These are phyloP conservation scores for Rhynchospora breviuscula DNA, from an alignment of 176 grass and related monocot species.

Conservation along the genomic window DNA sequence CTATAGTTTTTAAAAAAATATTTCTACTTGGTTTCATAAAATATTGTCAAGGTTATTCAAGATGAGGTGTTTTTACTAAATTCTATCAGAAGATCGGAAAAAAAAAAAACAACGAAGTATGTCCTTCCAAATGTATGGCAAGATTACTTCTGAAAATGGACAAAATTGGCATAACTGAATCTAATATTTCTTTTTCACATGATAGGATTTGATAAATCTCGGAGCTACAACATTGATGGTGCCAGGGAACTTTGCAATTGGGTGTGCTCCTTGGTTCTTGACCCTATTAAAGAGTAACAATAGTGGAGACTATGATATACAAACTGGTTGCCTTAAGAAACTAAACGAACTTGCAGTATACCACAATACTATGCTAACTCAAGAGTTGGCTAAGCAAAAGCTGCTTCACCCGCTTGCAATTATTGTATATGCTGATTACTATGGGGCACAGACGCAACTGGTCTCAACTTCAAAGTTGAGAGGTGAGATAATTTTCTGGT, in stretches of 20 bases:
- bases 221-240: not conserved
- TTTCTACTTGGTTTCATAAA: no score
- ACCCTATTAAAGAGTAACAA: not conserved
- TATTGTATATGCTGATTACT: slow-evolving; percentile 5
- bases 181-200: not conserved
- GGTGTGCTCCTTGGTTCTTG: slow-evolving; percentile 7
- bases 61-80: no score
- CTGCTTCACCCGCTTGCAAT: not conserved
- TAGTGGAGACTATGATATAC: not conserved
- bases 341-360: not conserved
- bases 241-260: not conserved
- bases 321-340: not conserved
- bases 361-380: slow-evolving; percentile 3
- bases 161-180: no score
- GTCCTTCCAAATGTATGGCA: no score
- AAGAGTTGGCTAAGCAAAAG: slow-evolving; percentile 1
- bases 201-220: not conserved
- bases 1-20: no score
- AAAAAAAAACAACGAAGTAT: no score
- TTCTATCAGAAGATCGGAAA: no score
- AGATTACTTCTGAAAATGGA: no score
- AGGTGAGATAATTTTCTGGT: not conserved
- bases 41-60: no score
- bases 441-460: not conserved
- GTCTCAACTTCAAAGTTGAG: not conserved